Percentiles rank a stretch among this genome's conserved stretches.
Conservation (phyloP, 306 rosid species). For the Medicago arabica region DNA sequence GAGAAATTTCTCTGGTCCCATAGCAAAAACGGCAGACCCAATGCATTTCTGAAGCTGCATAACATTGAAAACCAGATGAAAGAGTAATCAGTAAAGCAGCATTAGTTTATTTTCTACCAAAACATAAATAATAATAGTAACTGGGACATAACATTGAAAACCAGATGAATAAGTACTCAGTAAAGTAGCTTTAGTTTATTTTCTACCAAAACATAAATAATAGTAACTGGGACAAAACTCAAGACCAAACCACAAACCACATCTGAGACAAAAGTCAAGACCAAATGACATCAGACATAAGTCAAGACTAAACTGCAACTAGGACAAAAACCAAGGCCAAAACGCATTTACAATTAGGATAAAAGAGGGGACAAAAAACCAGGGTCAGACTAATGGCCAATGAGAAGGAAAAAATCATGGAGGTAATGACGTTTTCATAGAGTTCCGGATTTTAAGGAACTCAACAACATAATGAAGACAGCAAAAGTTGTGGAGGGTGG, state of each 20-base stretch:
- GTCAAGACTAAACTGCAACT: no score
- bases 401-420: neutral
- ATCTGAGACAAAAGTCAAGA: neutral
- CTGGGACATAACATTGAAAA: constrained; percentile 30
- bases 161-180: constrained; percentile 33
- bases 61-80: constrained; percentile 31
- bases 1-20: constrained; percentile 89
- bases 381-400: neutral
- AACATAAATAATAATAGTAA: neutral
- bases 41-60: constrained; percentile 79
- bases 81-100: constrained; percentile 32
- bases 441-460: neutral
- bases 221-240: neutral
- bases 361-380: neutral
- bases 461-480: neutral
- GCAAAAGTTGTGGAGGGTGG: neutral
- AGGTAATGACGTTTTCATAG: neutral
- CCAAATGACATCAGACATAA: neutral
- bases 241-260: neutral
- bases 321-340: no score
- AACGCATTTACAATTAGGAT: no score
- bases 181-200: constrained; percentile 16
- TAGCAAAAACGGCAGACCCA: constrained; percentile 82
- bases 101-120: constrained; percentile 3
- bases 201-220: constrained; percentile 7